These are phyloP conservation scores for Quercus phellos DNA, from an alignment of 331 rosid genomes.

Conservation along the genomic window DNA sequence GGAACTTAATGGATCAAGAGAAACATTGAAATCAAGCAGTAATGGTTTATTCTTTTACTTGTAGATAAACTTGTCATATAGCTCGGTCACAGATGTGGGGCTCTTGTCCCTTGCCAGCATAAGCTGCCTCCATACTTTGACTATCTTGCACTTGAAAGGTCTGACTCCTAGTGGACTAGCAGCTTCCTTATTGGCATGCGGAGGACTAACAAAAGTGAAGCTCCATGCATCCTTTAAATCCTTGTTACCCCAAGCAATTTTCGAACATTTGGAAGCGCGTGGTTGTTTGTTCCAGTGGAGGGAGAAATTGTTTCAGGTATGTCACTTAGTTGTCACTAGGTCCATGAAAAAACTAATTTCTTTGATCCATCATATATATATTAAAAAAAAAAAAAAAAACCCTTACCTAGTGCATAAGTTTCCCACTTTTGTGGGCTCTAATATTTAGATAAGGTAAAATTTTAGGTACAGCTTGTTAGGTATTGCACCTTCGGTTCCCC, in stretches of 20 bases:
- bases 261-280: slow-evolving; percentile 69
- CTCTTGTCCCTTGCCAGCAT: slow-evolving; percentile 77
- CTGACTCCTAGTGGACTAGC: slow-evolving; percentile 72
- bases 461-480: no score
- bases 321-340: not conserved
- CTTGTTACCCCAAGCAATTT: slow-evolving; percentile 51
- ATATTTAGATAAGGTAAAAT: no score
- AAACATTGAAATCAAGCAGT: slow-evolving; percentile 4
- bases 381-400: no score
- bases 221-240: slow-evolving; percentile 64
- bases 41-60: slow-evolving; percentile 11
- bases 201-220: slow-evolving; percentile 86
- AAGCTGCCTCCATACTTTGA: slow-evolving; percentile 77
- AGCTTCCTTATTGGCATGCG: slow-evolving; percentile 68
- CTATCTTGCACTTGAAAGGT: slow-evolving; percentile 68
- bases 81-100: slow-evolving; percentile 78
- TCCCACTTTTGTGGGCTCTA: no score
- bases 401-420: no score
- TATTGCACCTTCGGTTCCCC: no score
- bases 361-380: no score
- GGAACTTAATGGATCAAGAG: not conserved
- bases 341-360: not conserved
- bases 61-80: slow-evolving; percentile 93
- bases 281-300: slow-evolving; percentile 92
- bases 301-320: slow-evolving; percentile 75